Conservation (phyloP, 768 basidiomycete genomes). For the Pisolithus microcarpus region DNA sequence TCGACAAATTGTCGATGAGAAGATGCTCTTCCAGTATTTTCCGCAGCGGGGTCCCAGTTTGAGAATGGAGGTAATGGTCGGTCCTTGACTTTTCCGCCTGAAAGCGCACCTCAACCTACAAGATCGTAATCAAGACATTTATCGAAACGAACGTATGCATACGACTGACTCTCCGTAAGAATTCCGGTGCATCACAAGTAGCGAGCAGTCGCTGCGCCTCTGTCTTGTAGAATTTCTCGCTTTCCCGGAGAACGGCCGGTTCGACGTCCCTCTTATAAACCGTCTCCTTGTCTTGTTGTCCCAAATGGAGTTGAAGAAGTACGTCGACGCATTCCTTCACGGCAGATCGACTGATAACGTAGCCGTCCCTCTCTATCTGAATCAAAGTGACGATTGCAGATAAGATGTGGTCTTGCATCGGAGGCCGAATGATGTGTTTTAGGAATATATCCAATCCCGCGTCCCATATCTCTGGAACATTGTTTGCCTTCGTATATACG, state of each 20-base stretch:
- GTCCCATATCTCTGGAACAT: conserved; percentile 74
- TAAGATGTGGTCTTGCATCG: conserved; percentile 79
- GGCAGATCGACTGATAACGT: conserved; percentile 83
- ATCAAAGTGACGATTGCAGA: conserved; percentile 81
- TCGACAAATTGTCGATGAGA: conserved; percentile 67
- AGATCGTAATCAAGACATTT: conserved; percentile 8
- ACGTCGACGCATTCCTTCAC: conserved; percentile 87
- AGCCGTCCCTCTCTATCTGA: conserved; percentile 86
- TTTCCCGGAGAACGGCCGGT: conserved; percentile 71
- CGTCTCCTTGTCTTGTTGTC: conserved; percentile 37
- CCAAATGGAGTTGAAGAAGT: conserved; percentile 58
- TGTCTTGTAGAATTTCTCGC: conserved; percentile 65
- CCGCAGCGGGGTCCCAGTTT: conserved; percentile 61
- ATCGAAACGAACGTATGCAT: not conserved
- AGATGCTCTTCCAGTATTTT: conserved; percentile 73
- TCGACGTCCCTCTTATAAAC: conserved; percentile 85
- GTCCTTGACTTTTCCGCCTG: conserved; percentile 78
- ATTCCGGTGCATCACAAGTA: conserved; percentile 74
- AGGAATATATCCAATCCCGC: conserved; percentile 81
- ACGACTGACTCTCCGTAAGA: conserved; percentile 62
- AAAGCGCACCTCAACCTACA: conserved; percentile 73
- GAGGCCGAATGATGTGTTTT: conserved; percentile 66
- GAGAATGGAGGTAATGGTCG: conserved; percentile 76
- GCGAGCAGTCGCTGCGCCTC: conserved; percentile 70
- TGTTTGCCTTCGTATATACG: conserved; percentile 68